Percentiles rank a stretch among this genome's conserved stretches.
phyloP scores from a whole-genome alignment of 257 asterid genomes.

The Solanum pimpinellifolium region DNA sequence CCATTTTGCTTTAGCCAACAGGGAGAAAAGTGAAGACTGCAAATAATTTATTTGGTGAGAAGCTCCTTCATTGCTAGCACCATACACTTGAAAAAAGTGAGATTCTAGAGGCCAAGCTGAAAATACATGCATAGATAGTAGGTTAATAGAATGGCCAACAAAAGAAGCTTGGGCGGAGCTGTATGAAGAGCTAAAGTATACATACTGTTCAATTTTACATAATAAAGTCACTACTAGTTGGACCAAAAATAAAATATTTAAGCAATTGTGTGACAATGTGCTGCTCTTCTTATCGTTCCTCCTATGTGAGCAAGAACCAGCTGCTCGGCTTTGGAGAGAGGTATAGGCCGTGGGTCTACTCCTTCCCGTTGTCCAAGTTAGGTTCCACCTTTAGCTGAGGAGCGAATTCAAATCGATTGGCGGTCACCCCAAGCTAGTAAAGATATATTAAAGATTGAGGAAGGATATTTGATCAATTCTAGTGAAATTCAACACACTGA shows the following conservation, averaged over 20 bases:
- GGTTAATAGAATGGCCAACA: neutral
- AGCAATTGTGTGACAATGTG: neutral
- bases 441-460: neutral
- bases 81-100: neutral
- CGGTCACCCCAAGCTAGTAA: neutral
- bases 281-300: neutral
- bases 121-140: neutral
- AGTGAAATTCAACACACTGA: neutral
- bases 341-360: neutral
- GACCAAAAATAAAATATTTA: neutral
- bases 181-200: neutral
- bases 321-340: neutral
- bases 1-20: neutral
- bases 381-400: neutral
- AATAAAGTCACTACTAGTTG: neutral
- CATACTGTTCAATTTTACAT: neutral
- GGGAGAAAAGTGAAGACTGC: neutral
- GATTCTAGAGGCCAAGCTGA: neutral
- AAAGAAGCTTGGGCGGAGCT: neutral
- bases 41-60: neutral
- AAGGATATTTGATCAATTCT: neutral
- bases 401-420: neutral
- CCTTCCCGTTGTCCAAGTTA: neutral
- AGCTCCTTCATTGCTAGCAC: neutral
- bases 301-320: neutral